A percentile compares a stretch with the other conserved stretches of the same genome.
Evolutionary conservation across 2,329 filamentous ascomycete species (phyloP).

Genomic region (Ophiostoma australiae): DNA sequence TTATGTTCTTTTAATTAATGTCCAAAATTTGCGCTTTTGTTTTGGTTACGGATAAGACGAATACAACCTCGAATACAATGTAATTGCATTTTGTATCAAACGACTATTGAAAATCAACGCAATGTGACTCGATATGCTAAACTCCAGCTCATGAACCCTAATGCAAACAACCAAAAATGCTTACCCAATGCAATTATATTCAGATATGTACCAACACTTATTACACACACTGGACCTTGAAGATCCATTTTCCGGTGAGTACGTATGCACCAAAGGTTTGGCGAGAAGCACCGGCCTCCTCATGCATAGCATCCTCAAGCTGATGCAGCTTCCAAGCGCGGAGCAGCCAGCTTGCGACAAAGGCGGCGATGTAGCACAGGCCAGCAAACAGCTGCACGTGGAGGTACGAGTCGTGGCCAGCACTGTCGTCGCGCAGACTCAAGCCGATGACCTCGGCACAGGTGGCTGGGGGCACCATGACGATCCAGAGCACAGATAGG

Average conservation of each 20-base stretch:
- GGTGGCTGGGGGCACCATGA: conserved; percentile 64
- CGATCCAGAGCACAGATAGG: conserved; percentile 66
- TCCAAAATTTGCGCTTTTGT: not conserved
- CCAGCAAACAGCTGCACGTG: conserved; percentile 56
- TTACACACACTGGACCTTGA: conserved; percentile 23
- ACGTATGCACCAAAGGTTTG: conserved; percentile 24
- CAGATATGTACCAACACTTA: not conserved
- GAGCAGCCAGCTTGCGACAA: conserved; percentile 43
- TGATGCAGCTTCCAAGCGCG: conserved; percentile 43
- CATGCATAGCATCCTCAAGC: conserved; percentile 31
- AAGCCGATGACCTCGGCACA: conserved; percentile 63
- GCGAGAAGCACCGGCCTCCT: not conserved
- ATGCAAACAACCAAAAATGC: not conserved
- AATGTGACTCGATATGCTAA: not conserved
- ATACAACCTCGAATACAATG: not conserved
- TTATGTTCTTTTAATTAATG: not conserved
- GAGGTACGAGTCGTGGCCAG: conserved; percentile 44
- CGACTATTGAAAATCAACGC: not conserved
- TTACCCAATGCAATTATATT: not conserved
- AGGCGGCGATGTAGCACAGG: conserved; percentile 55
- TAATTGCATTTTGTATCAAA: not conserved
- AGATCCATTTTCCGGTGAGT: conserved; percentile 26
- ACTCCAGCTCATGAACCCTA: not conserved
- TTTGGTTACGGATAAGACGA: conserved; percentile 13
- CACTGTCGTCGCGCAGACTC: conserved; percentile 43